phyloP scores from a whole-genome alignment of 306 rosid species.

The Leucaena leucocephala region DNA sequence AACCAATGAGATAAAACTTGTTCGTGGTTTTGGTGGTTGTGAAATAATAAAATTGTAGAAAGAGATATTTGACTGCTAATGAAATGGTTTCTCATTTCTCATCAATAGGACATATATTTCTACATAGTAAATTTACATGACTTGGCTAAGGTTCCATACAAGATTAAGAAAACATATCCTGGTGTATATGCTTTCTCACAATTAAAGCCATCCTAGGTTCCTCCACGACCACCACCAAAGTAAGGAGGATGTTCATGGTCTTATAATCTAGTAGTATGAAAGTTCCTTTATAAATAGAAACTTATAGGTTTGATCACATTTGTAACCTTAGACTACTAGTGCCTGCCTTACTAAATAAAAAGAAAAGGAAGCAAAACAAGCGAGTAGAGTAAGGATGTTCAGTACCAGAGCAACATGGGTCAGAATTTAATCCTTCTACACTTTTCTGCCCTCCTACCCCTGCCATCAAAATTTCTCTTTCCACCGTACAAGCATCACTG shows the following conservation, averaged over 20 bases:
- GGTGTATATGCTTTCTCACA: slow-evolving; percentile 21
- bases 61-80: background rate
- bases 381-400: background rate
- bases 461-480: slow-evolving; percentile 39
- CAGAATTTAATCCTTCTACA: background rate
- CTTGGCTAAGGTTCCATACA: background rate
- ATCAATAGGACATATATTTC: background rate
- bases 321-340: too few species aligned
- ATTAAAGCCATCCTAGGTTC: slow-evolving; percentile 5
- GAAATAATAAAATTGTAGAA: background rate
- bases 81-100: background rate
- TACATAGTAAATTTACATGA: background rate
- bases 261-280: too few species aligned
- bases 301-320: too few species aligned
- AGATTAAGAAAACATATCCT: background rate
- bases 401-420: slow-evolving; percentile 17
- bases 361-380: background rate
- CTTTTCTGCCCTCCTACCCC: background rate
- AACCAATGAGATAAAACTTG: too few species aligned
- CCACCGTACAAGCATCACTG: slow-evolving; percentile 56
- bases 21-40: too few species aligned
- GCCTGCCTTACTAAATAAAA: too few species aligned
- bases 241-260: too few species aligned
- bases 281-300: too few species aligned
- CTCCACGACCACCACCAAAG: background rate